These are phyloP conservation scores for Debaryomyces fabryi DNA, from an alignment of 1,139 yeast species.

Conservation along the genomic window DNA sequence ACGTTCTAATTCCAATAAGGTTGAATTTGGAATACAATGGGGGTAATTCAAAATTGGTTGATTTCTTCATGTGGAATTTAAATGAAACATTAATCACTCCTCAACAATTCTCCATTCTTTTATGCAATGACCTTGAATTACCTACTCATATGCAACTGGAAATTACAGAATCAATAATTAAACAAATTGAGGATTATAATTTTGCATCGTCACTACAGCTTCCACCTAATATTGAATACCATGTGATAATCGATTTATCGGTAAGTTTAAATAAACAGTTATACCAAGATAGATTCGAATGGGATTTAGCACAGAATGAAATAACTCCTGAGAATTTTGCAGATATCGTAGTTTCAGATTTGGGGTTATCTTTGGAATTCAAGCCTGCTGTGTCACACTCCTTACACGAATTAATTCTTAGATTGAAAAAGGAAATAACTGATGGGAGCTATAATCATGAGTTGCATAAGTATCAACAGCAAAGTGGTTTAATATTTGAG, in stretches of 20 bases:
- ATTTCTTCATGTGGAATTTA: constrained; percentile 87
- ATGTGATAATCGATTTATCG: constrained; percentile 78
- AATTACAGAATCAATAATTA: constrained; percentile 69
- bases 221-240: constrained; percentile 65
- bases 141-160: constrained; percentile 65
- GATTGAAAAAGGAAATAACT: constrained; percentile 80
- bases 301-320: constrained; percentile 75
- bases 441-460: constrained; percentile 68
- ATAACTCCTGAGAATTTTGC: constrained; percentile 88
- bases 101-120: constrained; percentile 75
- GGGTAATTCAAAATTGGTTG: constrained; percentile 63
- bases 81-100: constrained; percentile 82
- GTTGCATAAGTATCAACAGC: constrained; percentile 47
- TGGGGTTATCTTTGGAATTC: constrained; percentile 85
- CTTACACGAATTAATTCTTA: constrained; percentile 74
- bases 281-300: constrained; percentile 91
- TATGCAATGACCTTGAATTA: constrained; percentile 82
- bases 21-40: constrained; percentile 72
- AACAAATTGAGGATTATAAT: constrained; percentile 75
- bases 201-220: constrained; percentile 61
- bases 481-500: constrained; percentile 48
- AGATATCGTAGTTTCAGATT: constrained; percentile 74
- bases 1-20: constrained; percentile 74
- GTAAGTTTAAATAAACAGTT: constrained; percentile 82
- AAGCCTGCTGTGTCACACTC: constrained; percentile 89